Base-by-base conservation (phyloP, 495 filamentous ascomycete genomes). In the Thermochaetoides thermophila region DNA sequence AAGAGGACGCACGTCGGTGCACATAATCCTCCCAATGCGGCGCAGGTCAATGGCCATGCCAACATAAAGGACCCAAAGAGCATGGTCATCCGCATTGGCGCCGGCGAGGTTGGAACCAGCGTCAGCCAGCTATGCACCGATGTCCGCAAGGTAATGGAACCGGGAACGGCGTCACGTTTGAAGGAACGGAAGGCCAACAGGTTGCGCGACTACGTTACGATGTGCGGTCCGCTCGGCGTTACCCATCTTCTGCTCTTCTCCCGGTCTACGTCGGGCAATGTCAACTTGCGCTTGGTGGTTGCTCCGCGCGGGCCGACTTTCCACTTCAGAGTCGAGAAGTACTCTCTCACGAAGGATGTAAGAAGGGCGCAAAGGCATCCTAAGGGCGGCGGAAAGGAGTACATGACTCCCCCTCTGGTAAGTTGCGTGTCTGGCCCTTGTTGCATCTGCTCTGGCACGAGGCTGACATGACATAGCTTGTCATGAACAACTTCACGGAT, bases 61-160 rank as follows among this genome's bases (percentile, higher is more conserved):
- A 54, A 67, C 27, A 60, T 66, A 12, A 71, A 71, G 37, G 68
- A 73, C 32, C 89, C 89, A 11, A 94, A 93, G 66, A 86, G 78
- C 46, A 96, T 99, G 91, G 89, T 99, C 33, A 91, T 99, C 57
- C 77, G 89, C 44, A 84, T 94, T 34, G 89, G 91, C 45, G 89
- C 84, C 49, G 78, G 84, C 42, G 84, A 94, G 50, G 84, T 96
- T 20, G 89, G 89, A 38, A 73, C 82, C 34, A 91, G 81, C 58
- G 68, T 99, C 38, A 87, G 73, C 48, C 86, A 95, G 55, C 62
- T 99, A 36, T 89, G 87, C 4, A 77, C 80, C 43, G 89, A 99
- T 63, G 81, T 95, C 15, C 73, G 89, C 34, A 61, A 64, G 12
- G 86, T 96, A 64, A 91, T 99, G 85, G 85, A 96, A 53, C 89